Conservation (phyloP, 805 yeast species). For the Cyberlindnera euphorbiae region DNA sequence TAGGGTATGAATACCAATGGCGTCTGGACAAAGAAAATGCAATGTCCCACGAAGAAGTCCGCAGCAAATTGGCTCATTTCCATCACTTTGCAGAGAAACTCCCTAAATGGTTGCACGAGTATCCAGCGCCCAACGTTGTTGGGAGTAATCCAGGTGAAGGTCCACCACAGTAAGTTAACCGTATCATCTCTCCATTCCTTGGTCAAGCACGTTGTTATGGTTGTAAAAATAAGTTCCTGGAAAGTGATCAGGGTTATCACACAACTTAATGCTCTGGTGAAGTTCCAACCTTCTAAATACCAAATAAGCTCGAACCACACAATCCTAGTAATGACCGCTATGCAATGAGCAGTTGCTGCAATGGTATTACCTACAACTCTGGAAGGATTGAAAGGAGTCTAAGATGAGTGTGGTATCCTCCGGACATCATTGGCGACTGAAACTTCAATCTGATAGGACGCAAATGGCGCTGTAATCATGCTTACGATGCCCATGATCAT, state of each 20-base stretch:
- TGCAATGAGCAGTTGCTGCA: slow-evolving; percentile 52
- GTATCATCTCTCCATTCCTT: slow-evolving; percentile 58
- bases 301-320: slow-evolving; percentile 58
- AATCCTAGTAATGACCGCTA: slow-evolving; percentile 49
- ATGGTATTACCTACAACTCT: slow-evolving; percentile 29
- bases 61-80: slow-evolving; percentile 67
- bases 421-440: too few species aligned
- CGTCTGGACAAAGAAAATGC: slow-evolving; percentile 50
- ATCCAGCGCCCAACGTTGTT: slow-evolving; percentile 51
- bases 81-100: slow-evolving; percentile 53
- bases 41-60: slow-evolving; percentile 58
- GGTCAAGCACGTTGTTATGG: slow-evolving; percentile 45
- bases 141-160: slow-evolving; percentile 64
- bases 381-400: too few species aligned
- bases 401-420: too few species aligned
- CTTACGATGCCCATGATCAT: slow-evolving; percentile 39
- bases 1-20: slow-evolving; percentile 62
- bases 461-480: slow-evolving; percentile 43
- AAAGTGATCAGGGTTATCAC: slow-evolving; percentile 49
- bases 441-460: background rate
- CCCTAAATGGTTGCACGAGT: slow-evolving; percentile 60
- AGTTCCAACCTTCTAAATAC: slow-evolving; percentile 63
- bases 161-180: slow-evolving; percentile 73
- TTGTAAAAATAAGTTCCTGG: slow-evolving; percentile 54
- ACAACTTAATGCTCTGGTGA: slow-evolving; percentile 56